Base-by-base conservation (phyloP, 768 basidiomycete species). In the Mycena pura region DNA sequence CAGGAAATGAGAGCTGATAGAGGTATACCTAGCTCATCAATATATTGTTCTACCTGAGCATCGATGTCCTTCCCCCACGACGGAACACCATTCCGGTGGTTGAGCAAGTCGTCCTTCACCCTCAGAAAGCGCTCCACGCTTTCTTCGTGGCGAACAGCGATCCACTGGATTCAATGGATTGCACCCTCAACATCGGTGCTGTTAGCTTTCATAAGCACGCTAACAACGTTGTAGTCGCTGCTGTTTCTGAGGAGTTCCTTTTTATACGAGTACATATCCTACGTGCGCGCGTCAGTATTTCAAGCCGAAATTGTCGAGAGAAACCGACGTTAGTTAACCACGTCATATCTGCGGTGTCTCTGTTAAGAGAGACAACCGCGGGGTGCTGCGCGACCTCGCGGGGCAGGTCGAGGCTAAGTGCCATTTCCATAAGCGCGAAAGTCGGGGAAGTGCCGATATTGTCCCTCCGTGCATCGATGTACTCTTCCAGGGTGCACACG, bases 181-280 rank as follows among this genome's bases (percentile, higher is more conserved):
- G 22, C 49, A 5, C 49, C 49, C 22, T 22, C 55, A 17, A 62
- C 15, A 45, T 39, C 47, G 19, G 48, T 47, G 22, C 47, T 22
- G 11, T 50, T 3, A 29, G 58, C 44, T 29, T 29, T 10, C 55
- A 65, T 65, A 21, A 62, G 40, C 9, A 68, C 56, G 14, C 60
- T 58, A 43, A 68, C 48, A 21, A 39, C 24, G 49, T 65, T 65
- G 52, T 65, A 48, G 21, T 57, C 49, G 27, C 44, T 58, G 31
- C 55, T 58, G 34, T 62, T 36, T 11, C n/a, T 49, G 7, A 65
- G 44, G 15, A 44, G 47, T 38, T 67, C 63, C 27, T 65, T 64
- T 38, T 62, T 67, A 31, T 58, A 67, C 7, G 59, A 62, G 43
- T 29, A 51, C 47, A 67, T 57, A 43, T 67, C 63, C 53, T 63